Conservation (phyloP, 2,329 filamentous ascomycete species). For the Penicillium sp. region DNA sequence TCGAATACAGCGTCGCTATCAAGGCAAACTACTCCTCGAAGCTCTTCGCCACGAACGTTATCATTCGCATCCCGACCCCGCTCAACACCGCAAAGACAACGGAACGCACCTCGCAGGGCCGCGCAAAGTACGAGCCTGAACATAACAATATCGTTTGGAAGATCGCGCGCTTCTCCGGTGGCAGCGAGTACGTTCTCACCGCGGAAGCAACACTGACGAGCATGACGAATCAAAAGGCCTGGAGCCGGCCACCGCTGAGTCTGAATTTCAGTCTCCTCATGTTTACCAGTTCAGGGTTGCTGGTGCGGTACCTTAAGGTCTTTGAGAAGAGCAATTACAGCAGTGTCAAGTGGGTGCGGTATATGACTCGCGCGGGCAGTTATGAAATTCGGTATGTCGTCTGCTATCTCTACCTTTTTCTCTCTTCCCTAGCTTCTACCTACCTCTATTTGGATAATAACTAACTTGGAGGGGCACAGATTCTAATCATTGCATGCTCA, state of each 20-base stretch:
- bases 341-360: slow-evolving; percentile 98
- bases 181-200: slow-evolving; percentile 92
- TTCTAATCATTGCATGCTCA: slow-evolving; percentile 20
- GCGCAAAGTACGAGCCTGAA: slow-evolving; percentile 97
- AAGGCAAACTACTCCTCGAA: slow-evolving; percentile 97
- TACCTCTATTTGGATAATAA: slow-evolving; percentile 3
- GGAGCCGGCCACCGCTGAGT: slow-evolving; percentile 90
- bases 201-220: slow-evolving; percentile 91
- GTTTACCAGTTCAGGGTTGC: slow-evolving; percentile 93
- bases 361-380: slow-evolving; percentile 97
- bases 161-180: slow-evolving; percentile 97
- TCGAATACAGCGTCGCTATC: slow-evolving; percentile 97
- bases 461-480: slow-evolving; percentile 12
- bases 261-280: slow-evolving; percentile 93
- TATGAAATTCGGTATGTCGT: slow-evolving; percentile 83
- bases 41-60: slow-evolving; percentile 94
- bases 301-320: slow-evolving; percentile 95
- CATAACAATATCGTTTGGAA: slow-evolving; percentile 99
- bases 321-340: slow-evolving; percentile 99
- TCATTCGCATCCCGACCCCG: slow-evolving; percentile 92
- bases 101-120: slow-evolving; percentile 91
- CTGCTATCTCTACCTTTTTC: neutral
- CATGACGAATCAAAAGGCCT: slow-evolving; percentile 98
- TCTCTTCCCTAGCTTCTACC: slow-evolving; percentile 8
- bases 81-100: slow-evolving; percentile 95